Evolutionary conservation across 371 early-diverging fungal genomes (phyloP).

Genomic region (Cokeromyces recurvatus): DNA sequence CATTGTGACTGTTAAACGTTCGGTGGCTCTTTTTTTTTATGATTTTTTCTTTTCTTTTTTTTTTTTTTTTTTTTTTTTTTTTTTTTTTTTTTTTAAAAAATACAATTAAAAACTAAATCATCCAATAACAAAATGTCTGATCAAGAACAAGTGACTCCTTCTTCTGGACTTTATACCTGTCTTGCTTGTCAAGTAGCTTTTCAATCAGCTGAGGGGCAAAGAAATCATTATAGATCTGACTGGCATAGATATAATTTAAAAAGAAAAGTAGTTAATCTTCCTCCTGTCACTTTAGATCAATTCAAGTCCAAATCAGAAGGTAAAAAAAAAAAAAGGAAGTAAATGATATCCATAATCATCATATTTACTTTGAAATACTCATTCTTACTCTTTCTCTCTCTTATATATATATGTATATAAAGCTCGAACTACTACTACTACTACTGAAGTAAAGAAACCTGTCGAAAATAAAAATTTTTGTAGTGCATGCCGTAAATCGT

Average conservation of each 20-base stretch:
- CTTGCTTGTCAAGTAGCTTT: constrained; percentile 85
- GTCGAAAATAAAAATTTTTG: constrained; percentile 31
- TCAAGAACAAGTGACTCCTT: constrained; percentile 8
- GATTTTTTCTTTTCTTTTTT: not conserved
- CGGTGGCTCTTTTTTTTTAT: too few species aligned
- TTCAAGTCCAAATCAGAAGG: constrained; percentile 57
- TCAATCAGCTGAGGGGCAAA: constrained; percentile 72
- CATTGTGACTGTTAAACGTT: too few species aligned
- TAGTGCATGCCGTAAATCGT: constrained; percentile 59
- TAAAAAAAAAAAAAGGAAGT: too few species aligned
- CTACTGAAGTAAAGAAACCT: too few species aligned
- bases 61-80: not conserved
- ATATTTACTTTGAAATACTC: too few species aligned
- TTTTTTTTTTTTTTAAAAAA: not conserved
- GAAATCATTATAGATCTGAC: constrained; percentile 79
- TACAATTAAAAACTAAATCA: not conserved
- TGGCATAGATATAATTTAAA: constrained; percentile 92
- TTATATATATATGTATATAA: not conserved
- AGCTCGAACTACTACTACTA: too few species aligned
- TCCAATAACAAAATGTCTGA: constrained; percentile 14
- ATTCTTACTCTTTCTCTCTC: too few species aligned
- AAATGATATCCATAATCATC: too few species aligned
- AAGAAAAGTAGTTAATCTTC: constrained; percentile 79
- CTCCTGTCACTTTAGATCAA: constrained; percentile 65
- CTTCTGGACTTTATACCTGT: constrained; percentile 56